Evolutionary conservation across 2,329 filamentous ascomycete species (phyloP).

Genomic region (Ascomycota sp.): DNA sequence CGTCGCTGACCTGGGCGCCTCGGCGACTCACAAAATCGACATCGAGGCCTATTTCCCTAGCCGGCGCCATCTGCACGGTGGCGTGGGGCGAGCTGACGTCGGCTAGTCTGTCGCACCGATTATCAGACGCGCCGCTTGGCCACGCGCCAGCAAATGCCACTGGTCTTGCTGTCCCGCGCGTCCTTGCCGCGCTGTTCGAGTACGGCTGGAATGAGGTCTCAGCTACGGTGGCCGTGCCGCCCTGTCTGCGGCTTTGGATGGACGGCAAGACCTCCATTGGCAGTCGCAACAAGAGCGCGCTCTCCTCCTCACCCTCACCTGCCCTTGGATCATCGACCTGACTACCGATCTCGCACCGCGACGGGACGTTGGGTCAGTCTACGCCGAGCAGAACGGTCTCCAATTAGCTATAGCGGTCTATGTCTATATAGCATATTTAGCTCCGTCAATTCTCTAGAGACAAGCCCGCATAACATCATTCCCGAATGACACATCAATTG

Average conservation of each 20-base stretch:
- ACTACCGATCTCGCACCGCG: no score
- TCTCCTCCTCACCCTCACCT: no score
- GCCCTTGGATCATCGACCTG: no score
- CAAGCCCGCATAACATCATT: no score
- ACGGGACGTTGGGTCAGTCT: no score
- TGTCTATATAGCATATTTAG: no score
- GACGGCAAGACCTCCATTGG: slow-evolving; percentile 48
- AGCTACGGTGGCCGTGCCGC: slow-evolving; percentile 51
- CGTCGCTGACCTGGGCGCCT: slow-evolving; percentile 68
- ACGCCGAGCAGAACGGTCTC: no score
- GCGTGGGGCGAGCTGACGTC: slow-evolving; percentile 89
- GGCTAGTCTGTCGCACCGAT: slow-evolving; percentile 77
- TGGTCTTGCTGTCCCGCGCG: slow-evolving; percentile 73
- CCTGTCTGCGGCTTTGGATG: slow-evolving; percentile 72
- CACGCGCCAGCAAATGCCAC: slow-evolving; percentile 80
- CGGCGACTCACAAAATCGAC: slow-evolving; percentile 69
- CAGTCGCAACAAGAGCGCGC: no score
- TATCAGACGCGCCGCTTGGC: slow-evolving; percentile 74
- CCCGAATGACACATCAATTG: no score
- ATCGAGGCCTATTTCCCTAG: slow-evolving; percentile 92
- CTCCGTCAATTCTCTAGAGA: no score
- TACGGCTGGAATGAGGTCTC: slow-evolving; percentile 64
- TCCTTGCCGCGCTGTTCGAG: slow-evolving; percentile 76
- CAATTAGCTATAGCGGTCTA: no score
- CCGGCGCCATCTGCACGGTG: slow-evolving; percentile 25